Evolutionary conservation across 129 eudicot species (phyloP).

Genomic region (Logfia minima): DNA sequence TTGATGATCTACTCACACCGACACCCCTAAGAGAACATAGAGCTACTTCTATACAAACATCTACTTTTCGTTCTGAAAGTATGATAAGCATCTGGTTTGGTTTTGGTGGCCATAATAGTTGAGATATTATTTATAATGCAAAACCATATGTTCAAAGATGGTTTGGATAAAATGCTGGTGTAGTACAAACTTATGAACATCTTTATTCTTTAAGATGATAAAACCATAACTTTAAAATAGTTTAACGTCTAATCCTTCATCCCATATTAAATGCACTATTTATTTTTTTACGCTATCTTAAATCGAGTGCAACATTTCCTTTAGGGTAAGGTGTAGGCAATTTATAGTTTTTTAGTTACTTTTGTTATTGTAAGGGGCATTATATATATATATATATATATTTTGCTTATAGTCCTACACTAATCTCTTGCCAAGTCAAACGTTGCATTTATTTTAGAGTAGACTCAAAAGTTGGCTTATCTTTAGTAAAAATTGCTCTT

Average conservation of each 20-base stretch:
- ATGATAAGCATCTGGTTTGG: no score
- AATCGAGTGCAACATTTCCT: background rate
- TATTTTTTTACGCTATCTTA: background rate
- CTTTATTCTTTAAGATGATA: conserved; percentile 2
- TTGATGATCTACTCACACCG: no score
- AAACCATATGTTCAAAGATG: background rate
- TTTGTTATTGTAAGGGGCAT: conserved; percentile 8
- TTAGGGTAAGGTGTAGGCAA: conserved; percentile 8
- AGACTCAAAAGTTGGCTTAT: background rate
- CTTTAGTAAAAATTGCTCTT: background rate
- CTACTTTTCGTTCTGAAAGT: no score
- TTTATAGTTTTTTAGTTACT: background rate
- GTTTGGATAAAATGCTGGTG: background rate
- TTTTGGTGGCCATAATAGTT: no score
- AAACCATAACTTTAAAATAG: background rate
- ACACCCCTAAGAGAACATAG: no score
- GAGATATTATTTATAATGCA: background rate
- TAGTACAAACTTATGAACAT: background rate
- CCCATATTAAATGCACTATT: background rate
- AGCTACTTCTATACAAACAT: no score
- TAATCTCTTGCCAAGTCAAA: conserved; percentile 7
- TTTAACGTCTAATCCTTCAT: background rate
- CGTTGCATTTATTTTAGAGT: background rate
- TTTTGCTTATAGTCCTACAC: background rate
- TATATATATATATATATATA: conserved; percentile 14